These are phyloP conservation scores for Oryza rufipogon DNA, from an alignment of 176 grass and related monocot genomes.

Conservation along the genomic window DNA sequence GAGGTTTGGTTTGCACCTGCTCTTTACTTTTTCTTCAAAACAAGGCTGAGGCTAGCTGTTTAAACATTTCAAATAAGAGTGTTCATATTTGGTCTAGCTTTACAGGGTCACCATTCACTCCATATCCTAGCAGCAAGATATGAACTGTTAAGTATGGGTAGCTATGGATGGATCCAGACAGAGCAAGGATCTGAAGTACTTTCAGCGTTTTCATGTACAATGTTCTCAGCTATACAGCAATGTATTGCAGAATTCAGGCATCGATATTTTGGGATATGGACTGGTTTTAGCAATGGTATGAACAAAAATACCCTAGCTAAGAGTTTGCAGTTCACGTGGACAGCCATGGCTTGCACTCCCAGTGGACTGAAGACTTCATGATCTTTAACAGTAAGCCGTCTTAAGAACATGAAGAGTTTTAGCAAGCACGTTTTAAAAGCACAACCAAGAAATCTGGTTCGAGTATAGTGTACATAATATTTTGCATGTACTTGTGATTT, in stretches of 20 bases:
- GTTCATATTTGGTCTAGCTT: conserved; percentile 29
- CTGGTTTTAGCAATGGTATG: conserved; percentile 1
- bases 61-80: conserved; percentile 13
- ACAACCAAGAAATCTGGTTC: background rate
- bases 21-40: conserved; percentile 1
- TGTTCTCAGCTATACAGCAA: conserved; percentile 8
- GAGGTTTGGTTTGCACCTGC: conserved; percentile 15
- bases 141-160: conserved; percentile 12
- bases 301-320: background rate
- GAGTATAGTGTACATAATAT: conserved; percentile 31
- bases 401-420: background rate
- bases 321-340: conserved; percentile 23
- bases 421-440: background rate
- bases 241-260: conserved; percentile 8
- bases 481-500: conserved; percentile 25
- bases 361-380: conserved; percentile 14
- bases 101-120: conserved; percentile 14
- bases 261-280: conserved; percentile 20
- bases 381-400: background rate
- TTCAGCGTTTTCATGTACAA: background rate
- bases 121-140: background rate
- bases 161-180: conserved; percentile 25
- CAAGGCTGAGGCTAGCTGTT: conserved; percentile 1
- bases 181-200: conserved; percentile 4
- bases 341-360: background rate